Evolutionary conservation across 257 asterid species (phyloP).

Genomic region (Solanum rostratum): DNA sequence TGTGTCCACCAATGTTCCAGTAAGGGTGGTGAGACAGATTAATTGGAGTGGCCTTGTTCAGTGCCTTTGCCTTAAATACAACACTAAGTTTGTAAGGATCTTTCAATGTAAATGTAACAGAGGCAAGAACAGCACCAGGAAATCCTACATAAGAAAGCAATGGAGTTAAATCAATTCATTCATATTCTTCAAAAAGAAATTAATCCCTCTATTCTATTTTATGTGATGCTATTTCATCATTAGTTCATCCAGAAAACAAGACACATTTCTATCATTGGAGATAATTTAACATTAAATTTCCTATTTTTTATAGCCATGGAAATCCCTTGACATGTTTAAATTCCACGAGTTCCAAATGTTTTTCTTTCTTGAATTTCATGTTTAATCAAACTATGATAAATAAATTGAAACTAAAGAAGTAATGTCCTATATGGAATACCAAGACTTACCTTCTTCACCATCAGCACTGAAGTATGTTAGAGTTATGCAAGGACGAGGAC

Average conservation of each 20-base stretch:
- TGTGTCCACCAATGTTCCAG: conserved; percentile 18
- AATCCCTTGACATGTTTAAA: background rate
- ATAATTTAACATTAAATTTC: background rate
- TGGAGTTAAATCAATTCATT: background rate
- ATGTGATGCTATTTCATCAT: background rate
- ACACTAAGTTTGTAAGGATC: background rate
- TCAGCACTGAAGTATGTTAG: conserved; percentile 10
- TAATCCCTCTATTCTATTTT: background rate
- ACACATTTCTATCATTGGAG: background rate
- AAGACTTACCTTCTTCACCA: conserved; percentile 19
- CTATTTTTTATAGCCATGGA: background rate
- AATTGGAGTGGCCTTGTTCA: conserved; percentile 19
- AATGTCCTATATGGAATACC: background rate
- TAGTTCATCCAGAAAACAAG: background rate
- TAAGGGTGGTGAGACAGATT: conserved; percentile 16
- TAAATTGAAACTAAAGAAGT: background rate
- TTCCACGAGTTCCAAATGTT: background rate
- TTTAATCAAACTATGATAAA: background rate
- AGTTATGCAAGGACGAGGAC: background rate
- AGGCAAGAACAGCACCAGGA: conserved; percentile 12
- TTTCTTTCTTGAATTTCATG: background rate
- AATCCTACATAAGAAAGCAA: conserved; percentile 5
- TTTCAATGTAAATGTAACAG: background rate
- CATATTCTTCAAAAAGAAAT: background rate
- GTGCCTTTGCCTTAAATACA: conserved; percentile 7